phyloP scores from a whole-genome alignment of 176 grass and related monocot species.

The Themeda triandra region DNA sequence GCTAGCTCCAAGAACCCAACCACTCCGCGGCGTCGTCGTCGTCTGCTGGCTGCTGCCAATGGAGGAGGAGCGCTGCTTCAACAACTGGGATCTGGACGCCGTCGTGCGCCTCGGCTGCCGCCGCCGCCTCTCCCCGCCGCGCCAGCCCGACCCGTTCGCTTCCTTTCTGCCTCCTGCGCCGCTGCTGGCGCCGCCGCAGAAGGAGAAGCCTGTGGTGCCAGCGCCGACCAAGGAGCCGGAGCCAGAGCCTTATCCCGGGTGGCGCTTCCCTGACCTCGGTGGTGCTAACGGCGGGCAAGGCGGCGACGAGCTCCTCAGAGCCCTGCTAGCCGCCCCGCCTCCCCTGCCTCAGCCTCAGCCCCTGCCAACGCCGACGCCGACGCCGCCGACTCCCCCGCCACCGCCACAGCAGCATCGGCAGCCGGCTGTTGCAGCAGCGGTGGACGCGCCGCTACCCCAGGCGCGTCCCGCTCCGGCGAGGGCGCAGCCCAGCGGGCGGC shows the following conservation, averaged over 20 bases:
- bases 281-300: constrained; percentile 17
- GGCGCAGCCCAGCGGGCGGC: constrained; percentile 30
- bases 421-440: neutral
- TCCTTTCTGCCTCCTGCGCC: neutral
- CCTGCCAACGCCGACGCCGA: neutral
- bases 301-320: constrained; percentile 62
- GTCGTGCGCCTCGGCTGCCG: constrained; percentile 56
- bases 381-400: neutral
- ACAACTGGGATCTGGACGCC: constrained; percentile 85
- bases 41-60: neutral
- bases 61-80: constrained; percentile 40
- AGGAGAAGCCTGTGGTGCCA: neutral
- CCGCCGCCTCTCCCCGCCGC: neutral
- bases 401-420: neutral
- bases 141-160: constrained; percentile 15
- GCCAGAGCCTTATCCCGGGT: neutral
- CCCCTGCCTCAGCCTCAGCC: neutral
- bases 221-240: neutral
- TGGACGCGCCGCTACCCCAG: neutral
- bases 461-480: constrained; percentile 20
- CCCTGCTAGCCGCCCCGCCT: constrained; percentile 33
- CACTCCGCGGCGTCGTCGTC: constrained; percentile 2
- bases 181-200: neutral
- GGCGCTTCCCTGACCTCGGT: constrained; percentile 30
- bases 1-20: neutral